Evolutionary conservation across 73 alveolate species (phyloP).

Genomic region (Paramecium primaurelia): DNA sequence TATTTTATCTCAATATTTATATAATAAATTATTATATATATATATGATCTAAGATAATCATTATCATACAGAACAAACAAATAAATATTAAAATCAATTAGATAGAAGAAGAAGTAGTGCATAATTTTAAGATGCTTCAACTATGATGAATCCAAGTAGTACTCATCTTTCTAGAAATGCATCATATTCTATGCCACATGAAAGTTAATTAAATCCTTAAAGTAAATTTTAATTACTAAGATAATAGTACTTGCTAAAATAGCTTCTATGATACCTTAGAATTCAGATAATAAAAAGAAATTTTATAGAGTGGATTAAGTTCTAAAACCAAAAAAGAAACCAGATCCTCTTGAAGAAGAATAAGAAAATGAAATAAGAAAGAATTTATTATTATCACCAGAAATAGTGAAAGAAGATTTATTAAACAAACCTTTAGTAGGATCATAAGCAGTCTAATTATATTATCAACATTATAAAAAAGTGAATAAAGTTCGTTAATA

Average conservation of each 20-base stretch:
- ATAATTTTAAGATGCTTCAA: background rate
- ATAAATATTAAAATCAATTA: background rate
- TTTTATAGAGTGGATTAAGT: background rate
- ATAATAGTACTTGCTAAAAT: background rate
- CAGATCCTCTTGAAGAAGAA: conserved; percentile 12
- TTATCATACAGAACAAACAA: background rate
- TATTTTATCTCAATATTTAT: background rate
- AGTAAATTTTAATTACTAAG: background rate
- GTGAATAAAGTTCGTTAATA: background rate
- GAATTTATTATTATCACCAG: background rate
- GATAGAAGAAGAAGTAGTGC: background rate
- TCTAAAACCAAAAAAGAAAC: background rate
- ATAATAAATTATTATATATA: too few species aligned
- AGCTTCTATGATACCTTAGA: background rate
- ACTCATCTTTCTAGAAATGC: background rate
- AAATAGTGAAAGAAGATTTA: background rate
- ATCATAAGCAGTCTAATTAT: background rate
- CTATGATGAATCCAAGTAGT: background rate
- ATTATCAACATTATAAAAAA: background rate
- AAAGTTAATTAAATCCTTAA: background rate
- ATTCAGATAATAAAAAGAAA: background rate
- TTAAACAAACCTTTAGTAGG: background rate
- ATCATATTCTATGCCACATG: conserved; percentile 47
- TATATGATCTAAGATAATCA: background rate
- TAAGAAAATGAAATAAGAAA: background rate